These are phyloP conservation scores for Thermothelomyces thermophilus DNA, from an alignment of 2,329 filamentous ascomycete genomes.

Conservation along the genomic window DNA sequence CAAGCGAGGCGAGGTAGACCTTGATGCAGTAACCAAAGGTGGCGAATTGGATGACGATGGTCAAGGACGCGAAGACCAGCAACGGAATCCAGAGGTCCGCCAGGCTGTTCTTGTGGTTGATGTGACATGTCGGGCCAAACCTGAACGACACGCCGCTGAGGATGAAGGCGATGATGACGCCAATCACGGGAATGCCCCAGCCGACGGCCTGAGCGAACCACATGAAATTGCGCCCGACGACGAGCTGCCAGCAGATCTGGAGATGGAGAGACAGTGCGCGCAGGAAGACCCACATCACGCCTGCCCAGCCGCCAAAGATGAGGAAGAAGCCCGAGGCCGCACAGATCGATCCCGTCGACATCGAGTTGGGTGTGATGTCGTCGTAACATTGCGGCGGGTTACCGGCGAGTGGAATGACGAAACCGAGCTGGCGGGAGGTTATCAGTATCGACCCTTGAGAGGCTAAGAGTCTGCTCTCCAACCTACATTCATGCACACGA, in stretches of 20 bases:
- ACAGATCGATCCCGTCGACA: constrained; percentile 74
- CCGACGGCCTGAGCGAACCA: constrained; percentile 72
- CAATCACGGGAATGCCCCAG: constrained; percentile 75
- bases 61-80: constrained; percentile 67
- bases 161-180: constrained; percentile 68
- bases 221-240: constrained; percentile 85
- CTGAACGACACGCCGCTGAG: constrained; percentile 91
- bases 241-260: constrained; percentile 95
- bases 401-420: constrained; percentile 78
- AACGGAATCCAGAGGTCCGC: constrained; percentile 87
- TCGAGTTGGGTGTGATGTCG: constrained; percentile 86
- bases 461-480: not conserved
- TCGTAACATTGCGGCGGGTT: constrained; percentile 80
- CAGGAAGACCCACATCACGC: constrained; percentile 85
- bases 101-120: constrained; percentile 82
- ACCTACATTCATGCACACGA: constrained; percentile 73
- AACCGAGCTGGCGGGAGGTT: constrained; percentile 65
- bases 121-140: constrained; percentile 86
- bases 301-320: constrained; percentile 76
- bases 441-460: not conserved
- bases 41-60: constrained; percentile 72
- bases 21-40: constrained; percentile 93
- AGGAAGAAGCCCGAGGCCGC: constrained; percentile 83
- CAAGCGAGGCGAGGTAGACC: constrained; percentile 80
- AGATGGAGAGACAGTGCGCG: constrained; percentile 87